Evolutionary conservation across 208 protist genomes (phyloP).

Genomic region (Herpetomonas samuelpessoai): DNA sequence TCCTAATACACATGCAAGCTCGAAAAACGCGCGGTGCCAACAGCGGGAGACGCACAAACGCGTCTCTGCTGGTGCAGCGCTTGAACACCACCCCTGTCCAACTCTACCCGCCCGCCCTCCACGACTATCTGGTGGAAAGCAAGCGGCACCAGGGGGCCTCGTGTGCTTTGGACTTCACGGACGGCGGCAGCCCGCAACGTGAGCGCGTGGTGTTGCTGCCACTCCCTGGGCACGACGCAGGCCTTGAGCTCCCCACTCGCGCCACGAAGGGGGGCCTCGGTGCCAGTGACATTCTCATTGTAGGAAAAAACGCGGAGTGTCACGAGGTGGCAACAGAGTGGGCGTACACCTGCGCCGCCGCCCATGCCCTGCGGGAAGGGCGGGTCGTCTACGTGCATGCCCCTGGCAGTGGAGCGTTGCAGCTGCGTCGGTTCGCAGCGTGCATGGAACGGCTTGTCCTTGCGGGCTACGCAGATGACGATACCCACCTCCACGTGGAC

Average conservation of each 20-base stretch:
- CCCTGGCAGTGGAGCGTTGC: constrained; percentile 35
- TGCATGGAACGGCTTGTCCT: constrained; percentile 34
- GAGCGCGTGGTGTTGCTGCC: too few relatives aligned
- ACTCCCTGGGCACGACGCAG: too few relatives aligned
- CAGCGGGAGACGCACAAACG: constrained; percentile 53
- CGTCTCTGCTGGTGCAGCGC: constrained; percentile 37
- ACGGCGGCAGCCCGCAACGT: too few relatives aligned
- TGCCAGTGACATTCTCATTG: constrained; percentile 26
- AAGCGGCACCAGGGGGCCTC: neutral
- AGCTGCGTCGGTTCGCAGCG: constrained; percentile 29
- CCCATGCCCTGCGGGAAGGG: constrained; percentile 43
- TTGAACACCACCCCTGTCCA: constrained; percentile 43
- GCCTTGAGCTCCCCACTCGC: too few relatives aligned
- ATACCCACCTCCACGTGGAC: too few relatives aligned
- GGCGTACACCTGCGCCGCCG: constrained; percentile 34
- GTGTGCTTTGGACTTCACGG: too few relatives aligned
- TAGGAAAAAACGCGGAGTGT: constrained; percentile 9
- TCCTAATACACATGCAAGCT: neutral
- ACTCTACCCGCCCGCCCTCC: constrained; percentile 35
- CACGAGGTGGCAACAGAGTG: constrained; percentile 25
- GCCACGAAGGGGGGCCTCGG: constrained; percentile 29
- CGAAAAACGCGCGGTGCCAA: too few relatives aligned
- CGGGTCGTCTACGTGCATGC: constrained; percentile 41
- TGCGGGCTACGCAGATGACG: constrained; percentile 2
- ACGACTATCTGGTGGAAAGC: constrained; percentile 4